Percentiles rank a stretch among this genome's conserved stretches.
phyloP scores from a whole-genome alignment of 2,329 filamentous ascomycete genomes.

The Pyricularia sp. region DNA sequence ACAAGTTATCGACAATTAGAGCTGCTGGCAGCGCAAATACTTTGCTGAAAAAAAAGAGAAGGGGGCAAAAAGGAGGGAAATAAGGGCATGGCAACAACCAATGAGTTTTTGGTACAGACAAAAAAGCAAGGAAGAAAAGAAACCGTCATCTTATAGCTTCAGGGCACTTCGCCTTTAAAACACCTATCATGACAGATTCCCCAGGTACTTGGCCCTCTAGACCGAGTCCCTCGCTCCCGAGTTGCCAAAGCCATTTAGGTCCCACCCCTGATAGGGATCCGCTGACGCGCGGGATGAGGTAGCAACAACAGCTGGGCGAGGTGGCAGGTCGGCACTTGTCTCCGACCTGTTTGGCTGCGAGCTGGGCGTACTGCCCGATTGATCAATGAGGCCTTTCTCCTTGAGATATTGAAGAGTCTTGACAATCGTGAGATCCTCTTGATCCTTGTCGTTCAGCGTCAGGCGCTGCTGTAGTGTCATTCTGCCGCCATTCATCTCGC shows the following conservation, averaged over 20 bases:
- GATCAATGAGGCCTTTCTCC: slow-evolving; percentile 38
- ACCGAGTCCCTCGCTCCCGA: slow-evolving; percentile 12
- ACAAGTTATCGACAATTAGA: neutral
- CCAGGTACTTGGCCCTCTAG: neutral
- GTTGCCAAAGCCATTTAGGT: slow-evolving; percentile 26
- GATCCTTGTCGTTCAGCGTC: slow-evolving; percentile 53
- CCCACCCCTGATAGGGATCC: slow-evolving; percentile 25
- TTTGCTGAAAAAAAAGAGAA: neutral
- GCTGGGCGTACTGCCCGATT: slow-evolving; percentile 7
- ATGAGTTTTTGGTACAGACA: neutral
- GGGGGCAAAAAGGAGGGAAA: no score
- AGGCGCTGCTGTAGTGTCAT: slow-evolving; percentile 54
- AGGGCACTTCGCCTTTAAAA: neutral
- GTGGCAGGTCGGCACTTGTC: slow-evolving; percentile 14
- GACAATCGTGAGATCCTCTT: slow-evolving; percentile 52
- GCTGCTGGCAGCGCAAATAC: neutral
- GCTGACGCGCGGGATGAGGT: neutral
- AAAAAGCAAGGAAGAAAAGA: neutral
- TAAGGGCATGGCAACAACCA: neutral
- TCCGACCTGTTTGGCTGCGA: slow-evolving; percentile 12
- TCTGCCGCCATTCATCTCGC: slow-evolving; percentile 50
- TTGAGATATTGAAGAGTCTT: slow-evolving; percentile 54
- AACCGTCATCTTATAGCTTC: neutral
- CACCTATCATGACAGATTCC: neutral
- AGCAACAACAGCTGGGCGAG: slow-evolving; percentile 16